Conservation (phyloP, 768 basidiomycete species). For the Pulveroboletus ravenelii region DNA sequence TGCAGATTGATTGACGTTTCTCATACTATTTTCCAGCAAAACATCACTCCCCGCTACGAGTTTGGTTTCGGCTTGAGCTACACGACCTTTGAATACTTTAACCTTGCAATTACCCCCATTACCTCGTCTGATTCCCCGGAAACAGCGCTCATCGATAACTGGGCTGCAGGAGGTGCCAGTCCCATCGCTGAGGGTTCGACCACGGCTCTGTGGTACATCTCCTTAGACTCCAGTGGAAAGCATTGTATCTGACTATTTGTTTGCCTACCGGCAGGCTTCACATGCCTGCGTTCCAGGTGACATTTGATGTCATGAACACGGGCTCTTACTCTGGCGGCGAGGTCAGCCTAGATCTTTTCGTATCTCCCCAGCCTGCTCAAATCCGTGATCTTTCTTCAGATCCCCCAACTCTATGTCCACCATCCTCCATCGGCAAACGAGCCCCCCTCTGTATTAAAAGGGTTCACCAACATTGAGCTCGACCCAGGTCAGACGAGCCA, state of each 20-base stretch:
- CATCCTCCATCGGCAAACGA: constrained; percentile 59
- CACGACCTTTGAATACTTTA: constrained; percentile 70
- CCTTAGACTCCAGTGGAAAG: not conserved
- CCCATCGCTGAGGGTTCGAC: constrained; percentile 55
- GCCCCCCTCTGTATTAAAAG: constrained; percentile 67
- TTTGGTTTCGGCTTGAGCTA: constrained; percentile 92
- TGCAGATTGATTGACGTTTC: not conserved
- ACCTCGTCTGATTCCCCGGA: constrained; percentile 28
- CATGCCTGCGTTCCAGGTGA: constrained; percentile 55
- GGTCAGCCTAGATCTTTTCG: constrained; percentile 32
- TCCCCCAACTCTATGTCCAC: constrained; percentile 73
- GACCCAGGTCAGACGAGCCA: constrained; percentile 40
- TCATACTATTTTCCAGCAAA: constrained; percentile 36
- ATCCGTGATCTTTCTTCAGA: constrained; percentile 32
- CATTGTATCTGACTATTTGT: not conserved
- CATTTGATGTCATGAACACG: constrained; percentile 62
- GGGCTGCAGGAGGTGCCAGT: constrained; percentile 56
- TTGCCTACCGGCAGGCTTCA: constrained; percentile 47
- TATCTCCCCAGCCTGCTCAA: not conserved
- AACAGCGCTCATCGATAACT: constrained; percentile 37
- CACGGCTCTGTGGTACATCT: constrained; percentile 51
- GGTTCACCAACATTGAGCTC: constrained; percentile 59
- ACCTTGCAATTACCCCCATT: constrained; percentile 47
- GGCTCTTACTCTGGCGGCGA: constrained; percentile 63
- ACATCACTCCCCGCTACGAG: constrained; percentile 76